Evolutionary conservation across 2,329 filamentous ascomycete species (phyloP).

Genomic region (Colletotrichum sp.): DNA sequence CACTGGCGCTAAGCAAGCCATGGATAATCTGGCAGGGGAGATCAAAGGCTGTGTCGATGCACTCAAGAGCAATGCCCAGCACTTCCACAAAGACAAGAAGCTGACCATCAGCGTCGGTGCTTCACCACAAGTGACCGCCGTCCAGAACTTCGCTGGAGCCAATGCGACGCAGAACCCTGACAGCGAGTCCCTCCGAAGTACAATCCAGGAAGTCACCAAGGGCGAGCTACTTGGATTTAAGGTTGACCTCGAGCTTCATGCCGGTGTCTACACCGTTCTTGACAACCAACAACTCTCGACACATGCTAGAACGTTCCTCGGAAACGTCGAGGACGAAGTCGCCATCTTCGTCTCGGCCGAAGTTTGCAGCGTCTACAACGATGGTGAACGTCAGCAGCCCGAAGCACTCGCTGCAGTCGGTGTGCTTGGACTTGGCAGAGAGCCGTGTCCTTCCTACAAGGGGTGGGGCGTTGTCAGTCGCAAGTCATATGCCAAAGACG

Average conservation of each 20-base stretch:
- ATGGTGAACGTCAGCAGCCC: constrained; percentile 29
- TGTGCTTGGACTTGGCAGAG: constrained; percentile 62
- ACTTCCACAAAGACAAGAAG: constrained; percentile 22
- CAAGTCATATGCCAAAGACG: constrained; percentile 8
- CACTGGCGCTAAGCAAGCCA: constrained; percentile 28
- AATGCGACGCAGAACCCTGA: background rate
- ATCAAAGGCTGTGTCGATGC: constrained; percentile 34
- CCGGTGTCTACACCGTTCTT: constrained; percentile 68
- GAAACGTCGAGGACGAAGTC: constrained; percentile 48
- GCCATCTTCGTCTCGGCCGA: constrained; percentile 64
- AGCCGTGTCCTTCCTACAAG: constrained; percentile 63
- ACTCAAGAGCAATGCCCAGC: background rate
- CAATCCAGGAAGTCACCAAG: background rate
- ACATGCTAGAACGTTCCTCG: constrained; percentile 36
- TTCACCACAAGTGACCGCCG: constrained; percentile 33
- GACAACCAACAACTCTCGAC: constrained; percentile 71
- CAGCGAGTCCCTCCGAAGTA: background rate
- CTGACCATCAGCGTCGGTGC: constrained; percentile 36
- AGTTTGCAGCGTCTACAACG: constrained; percentile 63
- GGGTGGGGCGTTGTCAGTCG: constrained; percentile 66
- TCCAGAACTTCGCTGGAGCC: constrained; percentile 27
- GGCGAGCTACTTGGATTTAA: background rate
- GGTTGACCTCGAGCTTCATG: constrained; percentile 61
- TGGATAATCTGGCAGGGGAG: constrained; percentile 32
- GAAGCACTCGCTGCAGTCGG: constrained; percentile 66